A percentile compares a stretch with the other conserved stretches of the same genome.
phyloP scores from a whole-genome alignment of 495 filamentous ascomycete species.

The Penicillium samsonianum region DNA sequence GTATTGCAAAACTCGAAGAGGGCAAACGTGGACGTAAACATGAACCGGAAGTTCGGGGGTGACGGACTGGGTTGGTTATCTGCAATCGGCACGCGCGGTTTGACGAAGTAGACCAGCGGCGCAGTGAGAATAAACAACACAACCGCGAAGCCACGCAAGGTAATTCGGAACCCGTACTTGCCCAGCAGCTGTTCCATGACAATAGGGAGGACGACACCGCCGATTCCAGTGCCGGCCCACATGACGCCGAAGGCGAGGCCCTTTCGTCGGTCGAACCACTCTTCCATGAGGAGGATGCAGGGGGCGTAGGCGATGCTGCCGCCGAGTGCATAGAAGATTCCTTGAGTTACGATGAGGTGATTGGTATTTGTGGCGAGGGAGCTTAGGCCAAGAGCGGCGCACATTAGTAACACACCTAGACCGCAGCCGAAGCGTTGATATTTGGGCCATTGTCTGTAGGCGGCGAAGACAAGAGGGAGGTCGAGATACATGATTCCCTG shows the following conservation, averaged over 20 bases:
- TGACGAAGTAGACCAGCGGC: constrained; percentile 57
- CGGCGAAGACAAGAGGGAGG: constrained; percentile 15
- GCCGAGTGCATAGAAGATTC: constrained; percentile 17
- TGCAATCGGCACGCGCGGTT: constrained; percentile 11
- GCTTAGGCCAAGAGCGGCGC: constrained; percentile 15
- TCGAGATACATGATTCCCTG: constrained; percentile 20
- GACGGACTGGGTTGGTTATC: neutral
- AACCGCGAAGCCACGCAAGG: constrained; percentile 48
- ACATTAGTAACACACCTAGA: constrained; percentile 15
- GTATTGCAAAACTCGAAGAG: constrained; percentile 54
- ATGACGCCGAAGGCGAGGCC: constrained; percentile 21
- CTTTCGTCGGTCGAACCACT: constrained; percentile 20
- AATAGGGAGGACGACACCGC: constrained; percentile 48
- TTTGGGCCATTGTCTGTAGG: constrained; percentile 1
- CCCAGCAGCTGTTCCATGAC: constrained; percentile 49
- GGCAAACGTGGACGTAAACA: constrained; percentile 45
- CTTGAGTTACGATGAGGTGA: constrained; percentile 23
- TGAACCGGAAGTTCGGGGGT: constrained; percentile 42
- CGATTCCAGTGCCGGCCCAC: constrained; percentile 41
- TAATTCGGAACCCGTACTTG: constrained; percentile 52
- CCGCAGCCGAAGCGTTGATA: constrained; percentile 11
- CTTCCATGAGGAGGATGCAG: constrained; percentile 16
- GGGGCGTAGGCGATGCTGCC: constrained; percentile 22
- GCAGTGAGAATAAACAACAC: constrained; percentile 44
- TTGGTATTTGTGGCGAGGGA: constrained; percentile 20